Evolutionary conservation across 306 rosid species (phyloP).

Genomic region (Medicago ruthenica): DNA sequence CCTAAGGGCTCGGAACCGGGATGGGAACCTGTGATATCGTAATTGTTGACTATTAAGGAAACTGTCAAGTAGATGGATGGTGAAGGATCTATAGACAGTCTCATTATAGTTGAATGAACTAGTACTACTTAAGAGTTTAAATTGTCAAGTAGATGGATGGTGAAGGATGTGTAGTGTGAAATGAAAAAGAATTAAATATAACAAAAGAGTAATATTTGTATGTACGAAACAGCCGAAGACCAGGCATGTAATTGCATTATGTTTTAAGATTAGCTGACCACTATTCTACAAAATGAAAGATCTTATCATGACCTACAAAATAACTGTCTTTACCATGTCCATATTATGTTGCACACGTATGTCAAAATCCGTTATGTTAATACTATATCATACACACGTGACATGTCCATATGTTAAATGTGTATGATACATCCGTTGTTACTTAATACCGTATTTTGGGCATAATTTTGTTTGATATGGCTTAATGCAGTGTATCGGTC

Average conservation of each 20-base stretch:
- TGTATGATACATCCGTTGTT: background rate
- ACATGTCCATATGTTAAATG: background rate
- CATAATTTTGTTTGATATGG: conserved; percentile 14
- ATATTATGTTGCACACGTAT: background rate
- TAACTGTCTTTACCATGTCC: background rate
- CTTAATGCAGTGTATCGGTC: conserved; percentile 4
- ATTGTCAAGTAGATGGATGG: background rate
- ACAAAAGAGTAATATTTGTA: background rate
- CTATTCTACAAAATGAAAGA: conserved; percentile 1
- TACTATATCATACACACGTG: background rate
- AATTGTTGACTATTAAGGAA: background rate
- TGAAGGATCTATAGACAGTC: background rate
- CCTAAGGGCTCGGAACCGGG: background rate
- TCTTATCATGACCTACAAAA: background rate
- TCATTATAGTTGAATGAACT: background rate
- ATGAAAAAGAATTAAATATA: background rate
- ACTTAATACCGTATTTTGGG: background rate
- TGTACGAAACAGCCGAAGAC: too few species aligned
- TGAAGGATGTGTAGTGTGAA: background rate
- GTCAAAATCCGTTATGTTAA: background rate
- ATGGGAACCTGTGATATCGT: background rate
- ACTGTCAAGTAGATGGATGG: too few species aligned
- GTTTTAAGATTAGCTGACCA: background rate
- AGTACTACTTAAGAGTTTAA: background rate
- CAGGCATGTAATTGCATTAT: too few species aligned